Conservation (phyloP, 768 basidiomycete species). For the Hericium erinaceus region DNA sequence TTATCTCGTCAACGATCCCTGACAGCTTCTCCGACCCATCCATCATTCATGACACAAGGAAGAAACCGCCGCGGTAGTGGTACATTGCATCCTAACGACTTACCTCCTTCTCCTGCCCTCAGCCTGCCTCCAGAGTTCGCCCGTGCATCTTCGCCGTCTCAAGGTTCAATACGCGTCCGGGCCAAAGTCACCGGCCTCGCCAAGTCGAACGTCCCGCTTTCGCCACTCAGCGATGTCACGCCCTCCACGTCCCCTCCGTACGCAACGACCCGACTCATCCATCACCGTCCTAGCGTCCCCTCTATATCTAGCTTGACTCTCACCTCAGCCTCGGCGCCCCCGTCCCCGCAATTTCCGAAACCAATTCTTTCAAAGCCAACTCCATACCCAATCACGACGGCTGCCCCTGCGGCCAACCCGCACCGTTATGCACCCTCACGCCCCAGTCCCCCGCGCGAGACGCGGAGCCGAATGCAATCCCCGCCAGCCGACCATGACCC, state of each 20-base stretch:
- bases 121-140: constrained; percentile 12
- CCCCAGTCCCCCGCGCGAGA: constrained; percentile 11
- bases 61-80: constrained; percentile 18
- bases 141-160: constrained; percentile 7
- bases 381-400: constrained; percentile 47
- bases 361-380: neutral
- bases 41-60: constrained; percentile 3
- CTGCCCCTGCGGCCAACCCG: constrained; percentile 46
- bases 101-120: constrained; percentile 13
- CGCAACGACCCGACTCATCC: constrained; percentile 9
- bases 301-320: constrained; percentile 24
- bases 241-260: constrained; percentile 8
- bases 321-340: constrained; percentile 8
- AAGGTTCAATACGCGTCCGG: constrained; percentile 34
- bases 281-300: constrained; percentile 17
- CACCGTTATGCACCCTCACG: constrained; percentile 28
- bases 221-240: neutral
- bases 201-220: constrained; percentile 18
- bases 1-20: constrained; percentile 22
- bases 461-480: constrained; percentile 25
- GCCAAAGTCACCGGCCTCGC: constrained; percentile 50
- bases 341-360: constrained; percentile 8
- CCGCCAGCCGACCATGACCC: constrained; percentile 19
- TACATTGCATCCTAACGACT: constrained; percentile 17
- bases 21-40: constrained; percentile 15